Evolutionary conservation across 2,329 filamentous ascomycete species (phyloP), one percentile per base, ranked within the genome.

Genomic region (Didymella pomorum): DNA sequence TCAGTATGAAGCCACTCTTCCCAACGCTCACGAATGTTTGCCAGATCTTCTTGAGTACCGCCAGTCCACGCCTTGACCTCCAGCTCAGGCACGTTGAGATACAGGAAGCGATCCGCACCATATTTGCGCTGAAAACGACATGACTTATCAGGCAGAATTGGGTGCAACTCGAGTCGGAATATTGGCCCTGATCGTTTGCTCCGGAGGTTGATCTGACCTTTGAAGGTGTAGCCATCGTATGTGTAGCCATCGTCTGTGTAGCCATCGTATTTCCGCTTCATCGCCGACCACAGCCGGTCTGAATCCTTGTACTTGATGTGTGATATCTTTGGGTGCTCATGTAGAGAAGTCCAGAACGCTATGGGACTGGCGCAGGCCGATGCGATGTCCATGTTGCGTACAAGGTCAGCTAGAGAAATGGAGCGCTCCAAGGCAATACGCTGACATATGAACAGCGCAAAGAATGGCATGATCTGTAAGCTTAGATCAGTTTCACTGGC

Each of bases 101-200:
- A 79, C 1, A 83, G 62, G 20, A 82, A 79, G 0, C 80, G 73
- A 56, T 81, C 73, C 4, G 73, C 67, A 1, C 75, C 76, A 51
- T 74, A 79, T 7, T 66, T 68, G 6, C 76, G 62, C 50, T 79
- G 72, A n/a, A 79, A 69, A 0, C 71, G 71, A 55, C 74, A 78
- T 0, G 76, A 75, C 2, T 59, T 63, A 0, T 78, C 71, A 10
- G 49, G n/a, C 35, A 70, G 55, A 3, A 78, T 55, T 0, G 72
- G 67, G 7, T 67, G 57, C 7, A 76, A 60, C 0, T 63, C 10
- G 5, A 76, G 64, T 3, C 56, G 62, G 51, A 76, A 76, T 1
- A 76, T 47, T 0, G 69, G 62, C 0, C 58, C 63, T 9, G 33
- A 47, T 6, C 12, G 18, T 41, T 52, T 63, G 23, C 29, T 33